These are phyloP conservation scores for Sporothrix sp. DNA, from an alignment of 2,329 filamentous ascomycete species.

Conservation along the genomic window DNA sequence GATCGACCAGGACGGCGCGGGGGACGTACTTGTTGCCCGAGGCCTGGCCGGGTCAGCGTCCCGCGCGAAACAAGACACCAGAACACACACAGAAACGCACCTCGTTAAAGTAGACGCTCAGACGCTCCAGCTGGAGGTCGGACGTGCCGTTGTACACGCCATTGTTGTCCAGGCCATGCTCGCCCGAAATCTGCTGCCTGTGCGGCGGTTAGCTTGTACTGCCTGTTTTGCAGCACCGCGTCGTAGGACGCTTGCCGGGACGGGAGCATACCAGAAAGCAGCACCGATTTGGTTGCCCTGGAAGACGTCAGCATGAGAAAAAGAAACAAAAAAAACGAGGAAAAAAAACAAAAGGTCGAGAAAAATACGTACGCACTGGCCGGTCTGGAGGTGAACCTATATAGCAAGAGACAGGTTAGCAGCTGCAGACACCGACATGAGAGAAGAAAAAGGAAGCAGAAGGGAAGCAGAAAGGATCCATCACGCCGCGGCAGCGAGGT, in stretches of 20 bases:
- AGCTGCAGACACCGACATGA: background rate
- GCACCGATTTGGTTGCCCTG: slow-evolving; percentile 99
- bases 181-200: slow-evolving; percentile 74
- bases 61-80: background rate
- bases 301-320: no score
- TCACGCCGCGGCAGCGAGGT: no score
- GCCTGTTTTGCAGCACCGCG: no score
- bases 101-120: slow-evolving; percentile 59
- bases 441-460: background rate
- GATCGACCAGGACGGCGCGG: slow-evolving; percentile 96
- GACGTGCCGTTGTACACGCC: slow-evolving; percentile 98
- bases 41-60: slow-evolving; percentile 44
- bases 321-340: no score
- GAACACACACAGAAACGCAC: slow-evolving; percentile 26
- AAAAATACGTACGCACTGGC: slow-evolving; percentile 79
- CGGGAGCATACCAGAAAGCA: slow-evolving; percentile 72
- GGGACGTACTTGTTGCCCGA: slow-evolving; percentile 99
- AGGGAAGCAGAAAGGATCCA: background rate
- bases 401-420: slow-evolving; percentile 21
- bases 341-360: background rate
- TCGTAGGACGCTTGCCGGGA: background rate
- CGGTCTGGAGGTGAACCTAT: slow-evolving; percentile 99
- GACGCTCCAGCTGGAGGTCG: slow-evolving; percentile 98
- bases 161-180: slow-evolving; percentile 95
- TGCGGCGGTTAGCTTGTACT: slow-evolving; percentile 22